Conservation (phyloP, 2,329 filamentous ascomycete genomes). For the Trichoderma sp. region DNA sequence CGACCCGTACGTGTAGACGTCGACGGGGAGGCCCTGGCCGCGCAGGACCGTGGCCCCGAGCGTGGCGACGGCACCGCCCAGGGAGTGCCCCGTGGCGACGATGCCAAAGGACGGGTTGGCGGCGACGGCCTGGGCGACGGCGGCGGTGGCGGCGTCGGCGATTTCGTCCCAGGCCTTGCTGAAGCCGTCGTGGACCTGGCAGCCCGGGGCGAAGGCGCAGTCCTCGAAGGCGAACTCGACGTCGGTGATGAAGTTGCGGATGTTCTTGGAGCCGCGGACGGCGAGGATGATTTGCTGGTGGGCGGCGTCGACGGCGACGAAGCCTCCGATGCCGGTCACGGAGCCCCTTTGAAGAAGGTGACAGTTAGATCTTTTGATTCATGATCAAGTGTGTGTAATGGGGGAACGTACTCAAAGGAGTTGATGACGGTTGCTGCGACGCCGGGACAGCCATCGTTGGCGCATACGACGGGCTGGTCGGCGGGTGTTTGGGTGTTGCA, state of each 20-base stretch:
- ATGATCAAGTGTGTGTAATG: neutral
- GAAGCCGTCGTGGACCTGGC: constrained; percentile 62
- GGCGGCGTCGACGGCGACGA: constrained; percentile 53
- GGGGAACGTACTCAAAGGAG: constrained; percentile 44
- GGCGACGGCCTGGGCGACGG: constrained; percentile 48
- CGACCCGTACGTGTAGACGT: constrained; percentile 68
- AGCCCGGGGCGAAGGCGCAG: constrained; percentile 45
- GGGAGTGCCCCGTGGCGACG: constrained; percentile 67
- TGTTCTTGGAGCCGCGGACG: constrained; percentile 60
- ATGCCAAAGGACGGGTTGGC: constrained; percentile 56
- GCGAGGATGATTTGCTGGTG: constrained; percentile 60
- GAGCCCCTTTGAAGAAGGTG: constrained; percentile 39
- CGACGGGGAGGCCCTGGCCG: constrained; percentile 46
- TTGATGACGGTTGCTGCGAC: constrained; percentile 50
- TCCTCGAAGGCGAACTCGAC: constrained; percentile 39
- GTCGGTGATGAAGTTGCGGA: constrained; percentile 65
- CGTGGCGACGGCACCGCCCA: constrained; percentile 66
- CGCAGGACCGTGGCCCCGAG: constrained; percentile 62
- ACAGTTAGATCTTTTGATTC: constrained; percentile 9
- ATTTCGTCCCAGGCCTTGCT: constrained; percentile 60
- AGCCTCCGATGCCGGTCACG: constrained; percentile 52
- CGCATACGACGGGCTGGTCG: constrained; percentile 49
- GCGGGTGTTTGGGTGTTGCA: constrained; percentile 51
- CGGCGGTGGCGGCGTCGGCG: constrained; percentile 44
- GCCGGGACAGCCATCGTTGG: constrained; percentile 47